Evolutionary conservation across 805 yeast species (phyloP).

Genomic region (Myxozyma lipomycoides): DNA sequence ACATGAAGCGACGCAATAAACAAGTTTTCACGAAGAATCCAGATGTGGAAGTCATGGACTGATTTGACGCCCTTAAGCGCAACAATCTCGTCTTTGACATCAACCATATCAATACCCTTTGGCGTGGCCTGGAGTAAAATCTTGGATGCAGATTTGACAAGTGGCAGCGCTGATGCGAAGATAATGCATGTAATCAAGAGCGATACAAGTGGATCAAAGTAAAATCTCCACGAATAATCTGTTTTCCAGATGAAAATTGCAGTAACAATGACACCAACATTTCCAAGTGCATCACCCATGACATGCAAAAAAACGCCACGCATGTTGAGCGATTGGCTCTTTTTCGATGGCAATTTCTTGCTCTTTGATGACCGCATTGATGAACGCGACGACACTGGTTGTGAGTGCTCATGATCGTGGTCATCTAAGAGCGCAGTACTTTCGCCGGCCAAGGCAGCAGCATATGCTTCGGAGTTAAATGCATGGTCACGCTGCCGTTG

Average conservation of each 20-base stretch:
- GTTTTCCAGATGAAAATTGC: slow-evolving; percentile 95
- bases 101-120: slow-evolving; percentile 68
- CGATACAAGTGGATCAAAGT: slow-evolving; percentile 82
- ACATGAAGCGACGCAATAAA: slow-evolving; percentile 87
- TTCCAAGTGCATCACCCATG: slow-evolving; percentile 93
- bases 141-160: slow-evolving; percentile 80
- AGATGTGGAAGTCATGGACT: slow-evolving; percentile 91
- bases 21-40: slow-evolving; percentile 88
- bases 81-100: slow-evolving; percentile 63
- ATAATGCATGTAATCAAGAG: slow-evolving; percentile 81
- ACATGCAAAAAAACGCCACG: slow-evolving; percentile 96
- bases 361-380: slow-evolving; percentile 25
- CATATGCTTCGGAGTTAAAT: slow-evolving; percentile 3
- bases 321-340: slow-evolving; percentile 79
- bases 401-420: slow-evolving; percentile 7
- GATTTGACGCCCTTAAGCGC: slow-evolving; percentile 70
- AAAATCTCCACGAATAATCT: slow-evolving; percentile 79
- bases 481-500: slow-evolving; percentile 16
- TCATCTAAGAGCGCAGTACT: slow-evolving; percentile 37
- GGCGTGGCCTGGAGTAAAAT: slow-evolving; percentile 93
- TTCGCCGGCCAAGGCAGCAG: slow-evolving; percentile 40
- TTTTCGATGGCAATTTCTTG: slow-evolving; percentile 25
- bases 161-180: slow-evolving; percentile 85
- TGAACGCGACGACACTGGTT: slow-evolving; percentile 2
- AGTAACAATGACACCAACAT: slow-evolving; percentile 83